Evolutionary conservation across 192 early-diverging fungal species (phyloP).

Genomic region (Entophlyctis helioformis): DNA sequence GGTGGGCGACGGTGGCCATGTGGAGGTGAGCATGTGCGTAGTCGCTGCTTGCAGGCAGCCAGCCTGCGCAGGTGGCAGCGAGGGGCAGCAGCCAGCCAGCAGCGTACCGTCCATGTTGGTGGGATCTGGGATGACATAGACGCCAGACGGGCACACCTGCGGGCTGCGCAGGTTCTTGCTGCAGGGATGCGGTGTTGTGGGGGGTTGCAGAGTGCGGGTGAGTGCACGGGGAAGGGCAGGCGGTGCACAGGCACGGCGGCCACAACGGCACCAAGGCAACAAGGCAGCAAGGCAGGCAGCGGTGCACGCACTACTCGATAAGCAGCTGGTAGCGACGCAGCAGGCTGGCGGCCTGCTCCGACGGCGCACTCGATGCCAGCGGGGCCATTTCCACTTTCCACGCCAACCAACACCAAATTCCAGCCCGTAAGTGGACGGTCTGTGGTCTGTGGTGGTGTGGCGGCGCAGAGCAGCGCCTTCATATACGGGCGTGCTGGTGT

Average conservation of each 20-base stretch:
- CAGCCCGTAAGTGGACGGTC: too few species aligned
- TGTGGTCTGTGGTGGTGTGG: too few species aligned
- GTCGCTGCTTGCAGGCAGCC: too few species aligned
- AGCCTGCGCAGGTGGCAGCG: not conserved
- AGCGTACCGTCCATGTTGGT: slow-evolving; percentile 48
- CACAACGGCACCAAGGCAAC: not conserved
- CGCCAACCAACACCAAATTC: too few species aligned
- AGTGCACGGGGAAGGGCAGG: not conserved
- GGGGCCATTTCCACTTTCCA: too few species aligned
- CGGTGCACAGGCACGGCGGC: not conserved
- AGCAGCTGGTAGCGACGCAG: slow-evolving; percentile 57
- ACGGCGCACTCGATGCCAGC: too few species aligned
- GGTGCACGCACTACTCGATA: slow-evolving; percentile 50
- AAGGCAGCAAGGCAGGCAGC: not conserved
- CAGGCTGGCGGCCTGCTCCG: too few species aligned
- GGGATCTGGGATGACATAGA: slow-evolving; percentile 75
- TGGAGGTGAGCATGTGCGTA: slow-evolving; percentile 7
- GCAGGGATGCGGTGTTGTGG: not conserved
- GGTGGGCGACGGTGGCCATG: not conserved
- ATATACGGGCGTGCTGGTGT: too few species aligned
- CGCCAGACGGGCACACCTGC: slow-evolving; percentile 73
- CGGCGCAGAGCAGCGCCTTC: too few species aligned
- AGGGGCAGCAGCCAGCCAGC: not conserved
- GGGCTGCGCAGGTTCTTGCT: slow-evolving; percentile 64
- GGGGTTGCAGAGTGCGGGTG: not conserved